Percentiles rank a stretch among this genome's conserved stretches.
Evolutionary conservation across 208 protist genomes (phyloP).

Genomic region (Angomonas deanei): DNA sequence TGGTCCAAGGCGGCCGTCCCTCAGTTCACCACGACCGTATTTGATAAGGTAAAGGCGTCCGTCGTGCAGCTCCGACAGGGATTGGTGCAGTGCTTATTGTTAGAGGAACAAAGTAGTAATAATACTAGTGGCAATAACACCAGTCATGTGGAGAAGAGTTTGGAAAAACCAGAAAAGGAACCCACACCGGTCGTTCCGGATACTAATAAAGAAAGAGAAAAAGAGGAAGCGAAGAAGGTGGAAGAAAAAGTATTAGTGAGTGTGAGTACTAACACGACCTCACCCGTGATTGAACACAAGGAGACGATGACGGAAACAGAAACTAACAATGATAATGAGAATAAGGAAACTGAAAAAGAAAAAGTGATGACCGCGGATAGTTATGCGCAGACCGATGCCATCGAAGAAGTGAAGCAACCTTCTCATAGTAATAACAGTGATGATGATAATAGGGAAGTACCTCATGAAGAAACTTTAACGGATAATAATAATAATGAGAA

Average conservation of each 20-base stretch:
- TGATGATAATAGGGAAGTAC: neutral
- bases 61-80: slow-evolving; percentile 21
- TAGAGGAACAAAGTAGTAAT: neutral
- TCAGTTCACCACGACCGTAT: slow-evolving; percentile 27
- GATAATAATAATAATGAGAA: too few relatives aligned
- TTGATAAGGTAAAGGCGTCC: slow-evolving; percentile 20
- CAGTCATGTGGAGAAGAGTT: too few relatives aligned
- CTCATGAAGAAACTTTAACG: too few relatives aligned
- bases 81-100: slow-evolving; percentile 15
- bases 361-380: neutral
- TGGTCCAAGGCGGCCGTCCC: slow-evolving; percentile 43
- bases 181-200: neutral
- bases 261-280: too few relatives aligned
- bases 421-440: neutral
- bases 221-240: too few relatives aligned
- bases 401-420: neutral
- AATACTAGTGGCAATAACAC: neutral
- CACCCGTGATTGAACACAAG: too few relatives aligned
- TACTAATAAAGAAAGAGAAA: neutral
- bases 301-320: neutral
- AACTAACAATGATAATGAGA: neutral
- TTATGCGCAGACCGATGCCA: neutral
- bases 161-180: too few relatives aligned
- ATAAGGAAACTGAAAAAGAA: neutral
- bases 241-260: too few relatives aligned